Conservation (phyloP, 1,139 yeast species). For the Lodderomyces orthopsilosis region DNA sequence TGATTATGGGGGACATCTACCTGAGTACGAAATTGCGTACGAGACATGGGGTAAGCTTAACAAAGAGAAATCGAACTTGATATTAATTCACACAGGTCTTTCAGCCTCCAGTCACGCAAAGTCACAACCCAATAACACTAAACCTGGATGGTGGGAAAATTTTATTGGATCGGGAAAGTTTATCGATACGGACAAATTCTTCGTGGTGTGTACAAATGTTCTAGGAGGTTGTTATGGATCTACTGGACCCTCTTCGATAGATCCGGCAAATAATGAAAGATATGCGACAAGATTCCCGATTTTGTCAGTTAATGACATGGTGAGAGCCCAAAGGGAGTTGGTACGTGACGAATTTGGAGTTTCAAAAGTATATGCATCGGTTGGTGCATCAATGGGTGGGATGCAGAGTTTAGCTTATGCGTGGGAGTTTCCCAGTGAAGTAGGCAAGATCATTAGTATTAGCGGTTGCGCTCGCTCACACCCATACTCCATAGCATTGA, state of each 20-base stretch:
- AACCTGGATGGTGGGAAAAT: conserved; percentile 95
- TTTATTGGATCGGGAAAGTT: conserved; percentile 84
- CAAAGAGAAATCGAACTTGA: conserved; percentile 60
- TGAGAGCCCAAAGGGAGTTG: conserved; percentile 77
- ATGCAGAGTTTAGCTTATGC: conserved; percentile 93
- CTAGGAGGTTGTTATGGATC: conserved; percentile 95
- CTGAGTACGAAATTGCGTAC: conserved; percentile 77
- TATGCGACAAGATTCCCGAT: conserved; percentile 91
- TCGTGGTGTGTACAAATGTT: conserved; percentile 85
- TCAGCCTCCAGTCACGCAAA: conserved; percentile 96
- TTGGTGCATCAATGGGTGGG: conserved; percentile 97
- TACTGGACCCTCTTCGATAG: conserved; percentile 84
- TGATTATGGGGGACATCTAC: conserved; percentile 80
- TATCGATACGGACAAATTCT: conserved; percentile 77
- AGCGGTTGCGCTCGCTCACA: conserved; percentile 94
- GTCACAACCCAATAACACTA: conserved; percentile 66
- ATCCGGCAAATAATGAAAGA: conserved; percentile 63
- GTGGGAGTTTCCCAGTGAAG: conserved; percentile 76
- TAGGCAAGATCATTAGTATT: conserved; percentile 68
- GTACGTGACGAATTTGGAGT: conserved; percentile 62
- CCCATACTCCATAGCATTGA: conserved; percentile 90
- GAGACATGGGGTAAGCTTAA: conserved; percentile 83
- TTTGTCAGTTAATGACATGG: conserved; percentile 84
- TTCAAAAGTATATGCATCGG: conserved; percentile 64
- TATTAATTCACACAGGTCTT: conserved; percentile 83